These are phyloP conservation scores for Aspergillus costaricaensis DNA, from an alignment of 2,329 filamentous ascomycete genomes.

Conservation along the genomic window DNA sequence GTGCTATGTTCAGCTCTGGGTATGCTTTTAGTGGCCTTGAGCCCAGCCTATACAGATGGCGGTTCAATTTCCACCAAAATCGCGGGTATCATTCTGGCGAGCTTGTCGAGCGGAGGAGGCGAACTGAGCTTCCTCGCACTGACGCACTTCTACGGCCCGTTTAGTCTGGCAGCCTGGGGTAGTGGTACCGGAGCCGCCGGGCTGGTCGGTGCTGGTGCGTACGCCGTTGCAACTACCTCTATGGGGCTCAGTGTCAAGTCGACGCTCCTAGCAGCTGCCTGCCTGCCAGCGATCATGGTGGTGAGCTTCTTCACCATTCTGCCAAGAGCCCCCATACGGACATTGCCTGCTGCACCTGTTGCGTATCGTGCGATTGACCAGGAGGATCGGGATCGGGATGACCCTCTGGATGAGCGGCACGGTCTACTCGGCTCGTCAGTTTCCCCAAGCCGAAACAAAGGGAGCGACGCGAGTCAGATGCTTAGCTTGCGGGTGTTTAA, in stretches of 20 bases:
- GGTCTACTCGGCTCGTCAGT: conserved; percentile 32
- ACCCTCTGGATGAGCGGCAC: conserved; percentile 29
- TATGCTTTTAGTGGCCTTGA: conserved; percentile 86
- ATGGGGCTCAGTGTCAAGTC: conserved; percentile 71
- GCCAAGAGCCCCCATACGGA: conserved; percentile 66
- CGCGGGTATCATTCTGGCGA: conserved; percentile 79
- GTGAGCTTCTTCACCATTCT: conserved; percentile 81
- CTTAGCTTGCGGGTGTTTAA: conserved; percentile 44
- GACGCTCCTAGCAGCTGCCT: conserved; percentile 75
- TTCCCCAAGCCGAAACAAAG: conserved; percentile 24
- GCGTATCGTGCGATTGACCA: conserved; percentile 59
- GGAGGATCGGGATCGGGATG: conserved; percentile 42
- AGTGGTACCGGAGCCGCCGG: conserved; percentile 90
- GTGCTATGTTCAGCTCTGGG: conserved; percentile 74
- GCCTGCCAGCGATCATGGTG: conserved; percentile 77
- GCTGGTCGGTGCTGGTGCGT: conserved; percentile 80
- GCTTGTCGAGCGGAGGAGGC: conserved; percentile 79
- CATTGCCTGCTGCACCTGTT: conserved; percentile 43
- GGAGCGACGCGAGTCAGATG: conserved; percentile 11
- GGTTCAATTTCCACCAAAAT: conserved; percentile 73
- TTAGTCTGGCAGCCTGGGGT: conserved; percentile 87
- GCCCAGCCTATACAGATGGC: conserved; percentile 60
- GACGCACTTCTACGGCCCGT: conserved; percentile 88
- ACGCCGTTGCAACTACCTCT: conserved; percentile 81
- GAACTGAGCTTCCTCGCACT: conserved; percentile 89